Base-by-base conservation (phyloP, 2,329 filamentous ascomycete species). In the Fusarium xyrophilum region DNA sequence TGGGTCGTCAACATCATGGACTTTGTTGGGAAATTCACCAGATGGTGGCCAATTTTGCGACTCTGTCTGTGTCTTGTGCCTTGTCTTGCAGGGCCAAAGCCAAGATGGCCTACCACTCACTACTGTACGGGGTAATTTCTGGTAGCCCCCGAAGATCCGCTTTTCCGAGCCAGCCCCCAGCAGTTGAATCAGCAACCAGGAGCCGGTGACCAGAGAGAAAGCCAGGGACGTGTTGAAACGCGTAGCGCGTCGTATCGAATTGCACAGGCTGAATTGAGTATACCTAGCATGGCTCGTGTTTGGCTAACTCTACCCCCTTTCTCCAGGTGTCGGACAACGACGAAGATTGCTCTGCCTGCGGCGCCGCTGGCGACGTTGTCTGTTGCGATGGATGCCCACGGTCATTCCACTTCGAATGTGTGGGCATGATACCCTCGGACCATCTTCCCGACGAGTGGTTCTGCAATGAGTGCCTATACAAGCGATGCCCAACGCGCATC, bases 361-460 rank as follows among this genome's bases (percentile, higher is more conserved):
- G 90, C 74, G 91, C 91, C 68, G 91, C 88, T 70, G 95, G 95
- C 60, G 89, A 93, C 72, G 86, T 99, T 67, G 86, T 98, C 69
- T 97, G 94, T 81, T 99, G 96, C 79, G 96, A 98, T 81, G 92
- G 91, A 67, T 99, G 96, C 81, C 88, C 90, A 64, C 89, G 93
- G 70, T 93, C 94, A 9, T 97, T 96, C 80, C 96, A 98, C 79
- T 93, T 96, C 77, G 85, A 88, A 63, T 98, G 96, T 78, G 88
- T 96, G 70, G 91, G 96, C 78, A 93, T 95, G 65, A 91, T 93
- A 39, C 83, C 93, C 70, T 85, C 89, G 57, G 85, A 87, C 51
- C 83, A 85, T 56, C 83, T 90, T 61, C 89, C 90, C 14, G 88
- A 92, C 61, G 91, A 93, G 73, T 98, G 93, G 92, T 96, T 86